These are phyloP conservation scores for Aspergillus sp. DNA, from an alignment of 2,329 filamentous ascomycete genomes.

Conservation along the genomic window DNA sequence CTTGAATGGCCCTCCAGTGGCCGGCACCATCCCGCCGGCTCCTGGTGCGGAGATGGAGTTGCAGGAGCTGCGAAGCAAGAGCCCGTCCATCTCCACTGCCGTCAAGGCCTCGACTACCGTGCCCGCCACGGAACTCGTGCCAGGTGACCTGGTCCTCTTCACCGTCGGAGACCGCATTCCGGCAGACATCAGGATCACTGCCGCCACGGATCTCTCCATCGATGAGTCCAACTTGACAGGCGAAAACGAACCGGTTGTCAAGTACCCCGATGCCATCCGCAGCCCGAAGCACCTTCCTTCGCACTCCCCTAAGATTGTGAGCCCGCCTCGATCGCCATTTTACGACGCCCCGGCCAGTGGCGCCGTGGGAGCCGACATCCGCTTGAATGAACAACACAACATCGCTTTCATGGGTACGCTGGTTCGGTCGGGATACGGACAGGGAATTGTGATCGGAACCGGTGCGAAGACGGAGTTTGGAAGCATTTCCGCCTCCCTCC, in stretches of 20 bases:
- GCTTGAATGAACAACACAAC: constrained; percentile 76
- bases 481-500: constrained; percentile 89
- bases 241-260: constrained; percentile 88
- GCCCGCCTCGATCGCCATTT: constrained; percentile 55
- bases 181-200: constrained; percentile 91
- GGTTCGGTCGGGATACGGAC: constrained; percentile 90
- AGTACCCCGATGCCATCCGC: constrained; percentile 66
- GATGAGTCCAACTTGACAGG: constrained; percentile 97
- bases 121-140: constrained; percentile 82
- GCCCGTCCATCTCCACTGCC: constrained; percentile 57
- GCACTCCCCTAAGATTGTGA: constrained; percentile 33
- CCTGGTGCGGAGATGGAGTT: constrained; percentile 51
- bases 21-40: constrained; percentile 19
- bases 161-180: constrained; percentile 95
- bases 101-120: constrained; percentile 81
- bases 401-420: constrained; percentile 98
- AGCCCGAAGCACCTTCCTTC: constrained; percentile 32
- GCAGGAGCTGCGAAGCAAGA: constrained; percentile 48
- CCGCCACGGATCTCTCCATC: constrained; percentile 84
- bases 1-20: constrained; percentile 23
- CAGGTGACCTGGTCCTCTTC: constrained; percentile 89
- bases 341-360: constrained; percentile 61
- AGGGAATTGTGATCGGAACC: constrained; percentile 96
- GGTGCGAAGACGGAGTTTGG: constrained; percentile 94
- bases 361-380: constrained; percentile 64